Base-by-base conservation (phyloP, 164 flowering plant genomes). In the Kalanchoe fedtschenkoi region DNA sequence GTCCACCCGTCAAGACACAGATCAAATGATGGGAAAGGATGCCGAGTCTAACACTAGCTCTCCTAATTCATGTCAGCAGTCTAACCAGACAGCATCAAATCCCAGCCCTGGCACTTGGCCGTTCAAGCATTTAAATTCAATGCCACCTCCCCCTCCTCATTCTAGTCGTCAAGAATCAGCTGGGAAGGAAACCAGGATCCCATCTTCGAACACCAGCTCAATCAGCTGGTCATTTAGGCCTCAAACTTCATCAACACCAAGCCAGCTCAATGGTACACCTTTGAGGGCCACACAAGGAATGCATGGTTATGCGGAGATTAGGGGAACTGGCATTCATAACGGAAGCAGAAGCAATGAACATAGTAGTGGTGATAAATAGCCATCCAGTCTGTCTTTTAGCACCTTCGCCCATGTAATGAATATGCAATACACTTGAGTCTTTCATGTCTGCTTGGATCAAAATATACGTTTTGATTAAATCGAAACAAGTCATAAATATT, bases 201-300 rank as follows among this genome's bases (percentile, higher is more conserved):
- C 77, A 38, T 59, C 72, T 62, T 70, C 78, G 26, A 61, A 64
- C 60, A 69, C 55, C 37, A 71, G 72, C 56, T 68, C 82, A 26
- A 63, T 66, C 57, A 35, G 66, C 21, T 80, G 88, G 86, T 72
- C 74, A 9, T 77, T 80, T 67, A 76, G 69, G 33, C 66, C 73
- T 4, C 69, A 69, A 22, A 53, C 64, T 64, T 16, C 72, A 58
- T 71, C 81, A 0, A 70, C 70, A 64, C 39, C 75, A 51, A 53
- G 77, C 35, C 75, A 59, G 14, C 21, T 28, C 54, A 47, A 22
- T 47, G 24, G 54, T 22, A 7, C 29, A 47, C 42, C 70, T 63
- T 56, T 65, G 46, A 74, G 72, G 60, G 70, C 75, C 56, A 55
- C 72, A 0, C 73, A 69, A 61, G 43, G 61, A 38, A 65, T 56